Evolutionary conservation across 768 basidiomycete species (phyloP).

Genomic region (Wakefieldia striispora): DNA sequence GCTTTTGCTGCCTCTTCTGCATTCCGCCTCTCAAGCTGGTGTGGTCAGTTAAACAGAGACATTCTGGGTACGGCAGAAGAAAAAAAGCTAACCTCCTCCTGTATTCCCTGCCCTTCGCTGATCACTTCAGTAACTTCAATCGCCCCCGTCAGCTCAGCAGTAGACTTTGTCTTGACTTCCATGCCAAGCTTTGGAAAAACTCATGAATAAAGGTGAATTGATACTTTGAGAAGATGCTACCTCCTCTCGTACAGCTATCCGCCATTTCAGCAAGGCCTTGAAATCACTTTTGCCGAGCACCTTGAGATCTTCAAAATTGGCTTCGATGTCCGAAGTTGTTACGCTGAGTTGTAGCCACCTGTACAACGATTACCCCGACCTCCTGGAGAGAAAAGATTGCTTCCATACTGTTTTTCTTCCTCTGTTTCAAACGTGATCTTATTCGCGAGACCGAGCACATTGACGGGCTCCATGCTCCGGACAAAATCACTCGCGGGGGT

Average conservation of each 20-base stretch:
- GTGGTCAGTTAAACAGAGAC: slow-evolving; percentile 5
- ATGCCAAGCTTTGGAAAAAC: slow-evolving; percentile 62
- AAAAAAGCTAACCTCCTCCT: slow-evolving; percentile 66
- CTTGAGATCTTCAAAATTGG: slow-evolving; percentile 89
- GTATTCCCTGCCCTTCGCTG: slow-evolving; percentile 88
- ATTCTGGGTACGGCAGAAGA: background rate
- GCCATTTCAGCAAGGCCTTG: slow-evolving; percentile 90
- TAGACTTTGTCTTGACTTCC: slow-evolving; percentile 72
- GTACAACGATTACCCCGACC: slow-evolving; percentile 3
- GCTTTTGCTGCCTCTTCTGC: slow-evolving; percentile 67
- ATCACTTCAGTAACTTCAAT: slow-evolving; percentile 64
- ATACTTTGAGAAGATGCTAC: slow-evolving; percentile 35
- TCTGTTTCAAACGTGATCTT: slow-evolving; percentile 74
- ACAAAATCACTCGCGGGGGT: slow-evolving; percentile 72
- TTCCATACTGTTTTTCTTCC: slow-evolving; percentile 76
- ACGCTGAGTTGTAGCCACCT: slow-evolving; percentile 74
- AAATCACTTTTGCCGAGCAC: slow-evolving; percentile 98
- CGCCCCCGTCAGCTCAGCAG: slow-evolving; percentile 73
- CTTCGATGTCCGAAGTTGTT: slow-evolving; percentile 76
- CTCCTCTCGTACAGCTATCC: slow-evolving; percentile 83
- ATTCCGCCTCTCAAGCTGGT: slow-evolving; percentile 80
- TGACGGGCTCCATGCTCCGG: slow-evolving; percentile 65
- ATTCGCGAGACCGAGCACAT: slow-evolving; percentile 74
- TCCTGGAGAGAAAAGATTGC: background rate
- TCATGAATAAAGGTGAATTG: slow-evolving; percentile 3